phyloP scores from a whole-genome alignment of 257 asterid species.

The Eustoma russellianum region DNA sequence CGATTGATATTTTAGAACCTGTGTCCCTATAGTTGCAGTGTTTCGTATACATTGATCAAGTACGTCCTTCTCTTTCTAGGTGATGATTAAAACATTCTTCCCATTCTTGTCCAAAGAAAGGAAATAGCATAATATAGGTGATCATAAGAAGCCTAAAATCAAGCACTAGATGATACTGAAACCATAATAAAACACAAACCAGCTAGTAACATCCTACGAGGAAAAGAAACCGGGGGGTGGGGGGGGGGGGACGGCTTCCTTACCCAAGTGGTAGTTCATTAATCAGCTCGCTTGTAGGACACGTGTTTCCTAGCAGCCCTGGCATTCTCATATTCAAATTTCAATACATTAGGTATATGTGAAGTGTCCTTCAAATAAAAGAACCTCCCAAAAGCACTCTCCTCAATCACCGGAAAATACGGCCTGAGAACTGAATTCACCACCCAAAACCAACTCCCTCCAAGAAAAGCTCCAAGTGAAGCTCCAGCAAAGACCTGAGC shows the following conservation, averaged over 20 bases:
- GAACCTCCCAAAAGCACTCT: constrained; percentile 49
- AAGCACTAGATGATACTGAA: not conserved
- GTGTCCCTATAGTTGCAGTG: too few species aligned
- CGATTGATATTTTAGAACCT: too few species aligned
- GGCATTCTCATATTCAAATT: constrained; percentile 76
- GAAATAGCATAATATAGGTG: too few species aligned
- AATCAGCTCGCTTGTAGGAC: constrained; percentile 62
- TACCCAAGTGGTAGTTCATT: constrained; percentile 22
- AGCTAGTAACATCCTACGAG: too few species aligned
- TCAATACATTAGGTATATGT: constrained; percentile 70
- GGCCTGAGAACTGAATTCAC: constrained; percentile 49
- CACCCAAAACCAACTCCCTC: constrained; percentile 81
- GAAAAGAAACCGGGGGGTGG: not conserved
- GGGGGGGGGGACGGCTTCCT: not conserved
- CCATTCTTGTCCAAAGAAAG: too few species aligned
- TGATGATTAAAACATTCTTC: too few species aligned
- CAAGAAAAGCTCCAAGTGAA: constrained; percentile 52
- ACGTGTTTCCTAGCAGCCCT: constrained; percentile 66
- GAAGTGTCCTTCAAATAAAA: constrained; percentile 76
- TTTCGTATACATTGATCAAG: too few species aligned
- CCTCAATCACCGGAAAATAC: constrained; percentile 66
- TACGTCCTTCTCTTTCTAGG: too few species aligned
- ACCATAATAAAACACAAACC: too few species aligned
- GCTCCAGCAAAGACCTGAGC: constrained; percentile 95
- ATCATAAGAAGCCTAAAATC: too few species aligned